A percentile compares a stretch with the other conserved stretches of the same genome.
Evolutionary conservation across 306 rosid species (phyloP).

Genomic region (Begonia peltatifolia): DNA sequence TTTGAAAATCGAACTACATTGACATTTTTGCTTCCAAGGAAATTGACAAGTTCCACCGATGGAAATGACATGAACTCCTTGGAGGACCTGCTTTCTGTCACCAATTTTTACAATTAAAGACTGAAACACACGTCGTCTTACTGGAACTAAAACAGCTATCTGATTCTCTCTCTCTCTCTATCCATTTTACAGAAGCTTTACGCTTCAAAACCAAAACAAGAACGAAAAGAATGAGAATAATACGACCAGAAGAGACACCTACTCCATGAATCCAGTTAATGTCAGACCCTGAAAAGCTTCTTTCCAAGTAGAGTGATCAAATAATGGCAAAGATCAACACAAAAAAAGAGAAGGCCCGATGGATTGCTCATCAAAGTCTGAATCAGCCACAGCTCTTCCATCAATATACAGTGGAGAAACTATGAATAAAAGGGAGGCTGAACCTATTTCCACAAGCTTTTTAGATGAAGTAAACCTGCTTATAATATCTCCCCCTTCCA

Average conservation of each 20-base stretch:
- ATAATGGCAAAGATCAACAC: conserved; percentile 38
- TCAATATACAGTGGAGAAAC: conserved; percentile 72
- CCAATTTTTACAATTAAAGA: too few relatives aligned
- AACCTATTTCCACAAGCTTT: conserved; percentile 37
- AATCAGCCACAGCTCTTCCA: conserved; percentile 25
- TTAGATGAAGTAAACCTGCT: conserved; percentile 45
- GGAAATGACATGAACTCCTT: too few relatives aligned
- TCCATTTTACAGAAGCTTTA: conserved; percentile 35
- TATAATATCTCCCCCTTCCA: neutral
- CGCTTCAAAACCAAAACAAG: conserved; percentile 65
- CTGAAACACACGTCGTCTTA: too few relatives aligned
- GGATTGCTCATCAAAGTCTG: conserved; percentile 38
- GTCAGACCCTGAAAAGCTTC: conserved; percentile 42
- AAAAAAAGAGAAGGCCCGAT: conserved; percentile 23
- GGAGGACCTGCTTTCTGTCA: too few relatives aligned
- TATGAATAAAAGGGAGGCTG: conserved; percentile 59
- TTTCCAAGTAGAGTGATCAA: conserved; percentile 37
- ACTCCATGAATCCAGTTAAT: conserved; percentile 81
- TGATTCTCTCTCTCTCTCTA: neutral
- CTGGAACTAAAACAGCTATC: too few relatives aligned
- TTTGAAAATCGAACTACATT: too few relatives aligned
- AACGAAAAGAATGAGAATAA: conserved; percentile 37
- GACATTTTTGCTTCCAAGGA: too few relatives aligned
- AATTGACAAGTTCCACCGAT: too few relatives aligned
- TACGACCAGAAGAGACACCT: conserved; percentile 74